phyloP scores from a whole-genome alignment of 2,329 filamentous ascomycete genomes.

The Calonectria leucothoes region DNA sequence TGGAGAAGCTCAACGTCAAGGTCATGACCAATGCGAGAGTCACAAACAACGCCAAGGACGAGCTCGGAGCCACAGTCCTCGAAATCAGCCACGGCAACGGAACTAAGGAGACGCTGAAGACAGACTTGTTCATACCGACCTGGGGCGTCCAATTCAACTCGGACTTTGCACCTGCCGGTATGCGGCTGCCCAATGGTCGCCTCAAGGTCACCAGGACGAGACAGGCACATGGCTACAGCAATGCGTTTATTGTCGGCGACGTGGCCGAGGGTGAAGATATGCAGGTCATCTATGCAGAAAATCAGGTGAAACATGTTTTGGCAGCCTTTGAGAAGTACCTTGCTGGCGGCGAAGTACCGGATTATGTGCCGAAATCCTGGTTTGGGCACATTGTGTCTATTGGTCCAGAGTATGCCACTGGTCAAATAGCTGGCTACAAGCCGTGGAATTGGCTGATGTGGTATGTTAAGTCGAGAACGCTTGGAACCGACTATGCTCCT shows the following conservation, averaged over 20 bases:
- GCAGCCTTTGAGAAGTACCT: neutral
- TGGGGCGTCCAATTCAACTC: slow-evolving; percentile 16
- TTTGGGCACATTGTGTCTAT: neutral
- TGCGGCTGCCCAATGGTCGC: neutral
- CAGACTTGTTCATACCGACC: slow-evolving; percentile 12
- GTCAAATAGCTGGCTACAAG: neutral
- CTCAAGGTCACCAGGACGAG: slow-evolving; percentile 1
- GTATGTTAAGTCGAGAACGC: neutral
- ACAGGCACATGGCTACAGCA: slow-evolving; percentile 1
- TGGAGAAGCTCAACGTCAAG: neutral
- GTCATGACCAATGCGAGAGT: neutral
- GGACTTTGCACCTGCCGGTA: slow-evolving; percentile 4
- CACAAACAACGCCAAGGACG: neutral
- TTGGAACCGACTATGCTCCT: neutral
- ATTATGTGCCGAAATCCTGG: neutral
- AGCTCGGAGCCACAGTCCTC: neutral
- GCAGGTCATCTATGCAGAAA: neutral
- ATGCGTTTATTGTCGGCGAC: slow-evolving; percentile 54
- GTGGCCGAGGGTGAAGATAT: slow-evolving; percentile 61
- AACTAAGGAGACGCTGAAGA: neutral
- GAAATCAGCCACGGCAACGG: neutral
- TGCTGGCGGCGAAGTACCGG: neutral
- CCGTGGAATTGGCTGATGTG: neutral
- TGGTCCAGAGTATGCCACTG: neutral
- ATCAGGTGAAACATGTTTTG: neutral